These are phyloP conservation scores for Pythium aphanidermatum DNA, from an alignment of 352 stramenopile genomes.

Conservation along the genomic window DNA sequence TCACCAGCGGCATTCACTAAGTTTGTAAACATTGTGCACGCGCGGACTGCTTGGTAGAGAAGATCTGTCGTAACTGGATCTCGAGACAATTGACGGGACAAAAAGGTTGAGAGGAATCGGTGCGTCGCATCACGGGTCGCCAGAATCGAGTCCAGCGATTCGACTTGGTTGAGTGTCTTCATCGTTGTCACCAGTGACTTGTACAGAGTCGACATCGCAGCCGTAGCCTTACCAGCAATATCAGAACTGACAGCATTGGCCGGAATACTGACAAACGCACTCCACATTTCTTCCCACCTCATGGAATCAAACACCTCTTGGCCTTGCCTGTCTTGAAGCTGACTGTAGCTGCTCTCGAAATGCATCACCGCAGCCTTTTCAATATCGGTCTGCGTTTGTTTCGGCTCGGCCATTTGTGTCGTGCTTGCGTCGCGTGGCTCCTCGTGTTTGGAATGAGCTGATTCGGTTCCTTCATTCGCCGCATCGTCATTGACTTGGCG, in stretches of 20 bases:
- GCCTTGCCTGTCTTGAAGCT: too few relatives aligned
- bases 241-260: background rate
- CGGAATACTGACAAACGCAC: background rate
- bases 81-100: background rate
- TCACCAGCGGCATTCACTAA: slow-evolving; percentile 38
- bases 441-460: slow-evolving; percentile 3
- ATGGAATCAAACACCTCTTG: too few relatives aligned
- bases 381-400: background rate
- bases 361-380: too few relatives aligned
- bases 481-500: slow-evolving; percentile 22
- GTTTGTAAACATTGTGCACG: slow-evolving; percentile 57
- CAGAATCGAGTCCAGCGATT: slow-evolving; percentile 5
- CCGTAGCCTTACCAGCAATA: too few relatives aligned
- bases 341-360: too few relatives aligned
- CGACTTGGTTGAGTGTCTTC: slow-evolving; percentile 10
- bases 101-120: slow-evolving; percentile 13
- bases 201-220: slow-evolving; percentile 10
- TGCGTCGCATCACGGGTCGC: slow-evolving; percentile 9
- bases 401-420: background rate
- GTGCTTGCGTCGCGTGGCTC: background rate
- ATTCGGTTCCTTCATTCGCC: background rate
- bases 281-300: too few relatives aligned
- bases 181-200: slow-evolving; percentile 12
- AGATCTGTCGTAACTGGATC: slow-evolving; percentile 19
- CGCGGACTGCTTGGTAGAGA: slow-evolving; percentile 49